Base-by-base conservation (phyloP, 352 stramenopile species). In the Pythium diclinum region DNA sequence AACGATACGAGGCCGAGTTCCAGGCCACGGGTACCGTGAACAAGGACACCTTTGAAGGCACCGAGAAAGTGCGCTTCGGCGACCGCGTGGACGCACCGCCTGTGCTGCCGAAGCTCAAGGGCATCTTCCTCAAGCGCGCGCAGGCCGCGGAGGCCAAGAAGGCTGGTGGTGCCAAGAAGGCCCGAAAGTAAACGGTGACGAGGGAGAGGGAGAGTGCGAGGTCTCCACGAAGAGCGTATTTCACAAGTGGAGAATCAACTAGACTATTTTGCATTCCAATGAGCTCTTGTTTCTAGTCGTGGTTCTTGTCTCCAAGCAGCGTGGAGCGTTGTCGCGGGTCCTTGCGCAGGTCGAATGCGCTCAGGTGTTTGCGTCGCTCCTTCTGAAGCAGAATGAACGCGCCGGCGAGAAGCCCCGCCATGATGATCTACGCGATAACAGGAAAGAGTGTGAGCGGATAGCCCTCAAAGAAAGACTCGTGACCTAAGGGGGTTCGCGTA, bases 41-140 rank as follows among this genome's bases (percentile, higher is more conserved):
- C 66, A 85, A 85, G 56, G 85, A 94, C 65, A 87, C 74, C 42
- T 94, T 94, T 47, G 79, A 85, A 32, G 73, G 81, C 34, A 61
- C 61, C 2, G 83, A 88, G 49, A 73, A 74, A 13, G 83, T 92
- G 53, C 71, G 69, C 32, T 94, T 94, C 62, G 83, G 83, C 3
- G 85, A 94, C 14, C 81, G 85, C 17, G 83, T 91, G 46, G 85
- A 94, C 60, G 85, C 83, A n/a, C 85, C 85, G 9, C 85, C 85
- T 3, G 84, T 92, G 58, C 71, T 94, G 72, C 85, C 85, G 13
- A 91, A 92, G 71, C 82, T 92, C 48, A 81, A 77, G 56, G 85
- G 85, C 40, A 89, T 89, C 34, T 91, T 94, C 60, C 83, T 90
- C 61, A 91, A 91, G 59, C 81, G 83, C n/a, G 85, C 82, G 0